phyloP scores from a whole-genome alignment of 306 rosid genomes.

The Delonix regia region DNA sequence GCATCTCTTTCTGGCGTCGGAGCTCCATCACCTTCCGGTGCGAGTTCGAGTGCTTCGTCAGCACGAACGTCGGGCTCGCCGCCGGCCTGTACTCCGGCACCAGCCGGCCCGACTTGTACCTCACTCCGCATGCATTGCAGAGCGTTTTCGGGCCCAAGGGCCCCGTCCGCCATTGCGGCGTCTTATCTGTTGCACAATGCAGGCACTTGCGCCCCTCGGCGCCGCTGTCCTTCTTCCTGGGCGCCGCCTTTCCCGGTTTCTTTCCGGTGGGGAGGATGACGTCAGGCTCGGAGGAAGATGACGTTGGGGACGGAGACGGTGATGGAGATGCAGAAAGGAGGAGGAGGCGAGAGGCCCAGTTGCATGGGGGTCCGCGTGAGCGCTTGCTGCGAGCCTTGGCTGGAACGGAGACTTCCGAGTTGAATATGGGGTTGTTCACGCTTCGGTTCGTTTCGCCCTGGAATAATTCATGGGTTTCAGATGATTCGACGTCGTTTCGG shows the following conservation, averaged over 20 bases:
- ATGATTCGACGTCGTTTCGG: constrained; percentile 41
- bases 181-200: constrained; percentile 84
- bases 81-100: constrained; percentile 94
- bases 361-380: constrained; percentile 73
- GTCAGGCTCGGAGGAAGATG: constrained; percentile 43
- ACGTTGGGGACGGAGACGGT: not conserved
- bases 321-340: constrained; percentile 40
- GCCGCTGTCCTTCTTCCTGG: constrained; percentile 51
- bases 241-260: constrained; percentile 32
- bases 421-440: constrained; percentile 46
- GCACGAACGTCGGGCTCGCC: constrained; percentile 79
- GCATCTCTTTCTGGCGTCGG: constrained; percentile 78
- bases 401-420: constrained; percentile 62
- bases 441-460: constrained; percentile 41
- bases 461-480: constrained; percentile 41
- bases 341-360: constrained; percentile 74
- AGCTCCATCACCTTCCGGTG: constrained; percentile 90
- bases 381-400: constrained; percentile 92
- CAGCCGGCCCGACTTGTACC: constrained; percentile 75
- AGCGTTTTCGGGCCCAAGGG: constrained; percentile 81
- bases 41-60: constrained; percentile 83
- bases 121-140: constrained; percentile 80
- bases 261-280: constrained; percentile 35
- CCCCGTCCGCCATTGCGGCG: constrained; percentile 90
- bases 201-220: constrained; percentile 65